Conservation (phyloP, 306 rosid species). For the Begonia peltatifolia region DNA sequence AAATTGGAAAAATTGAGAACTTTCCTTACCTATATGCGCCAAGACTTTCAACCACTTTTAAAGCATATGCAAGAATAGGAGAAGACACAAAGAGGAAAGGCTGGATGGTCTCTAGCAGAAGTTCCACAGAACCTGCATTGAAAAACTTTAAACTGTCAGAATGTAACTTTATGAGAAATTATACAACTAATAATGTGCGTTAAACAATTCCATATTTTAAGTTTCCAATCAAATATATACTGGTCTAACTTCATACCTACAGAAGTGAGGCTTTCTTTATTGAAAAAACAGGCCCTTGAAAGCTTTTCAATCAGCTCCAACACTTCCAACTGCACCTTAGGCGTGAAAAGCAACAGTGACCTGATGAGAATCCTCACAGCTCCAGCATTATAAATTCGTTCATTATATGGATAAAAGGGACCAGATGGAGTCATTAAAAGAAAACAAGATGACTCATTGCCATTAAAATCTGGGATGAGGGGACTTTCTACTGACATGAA, state of each 20-base stretch:
- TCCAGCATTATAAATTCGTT: conserved; percentile 74
- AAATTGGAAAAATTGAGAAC: conserved; percentile 9
- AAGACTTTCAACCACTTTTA: conserved; percentile 85
- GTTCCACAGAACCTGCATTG: conserved; percentile 82
- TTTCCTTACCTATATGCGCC: conserved; percentile 78
- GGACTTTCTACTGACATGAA: conserved; percentile 50
- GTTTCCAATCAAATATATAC: not conserved
- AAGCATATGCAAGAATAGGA: conserved; percentile 64
- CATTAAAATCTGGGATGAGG: conserved; percentile 25
- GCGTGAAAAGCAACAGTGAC: conserved; percentile 68
- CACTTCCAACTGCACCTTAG: conserved; percentile 77
- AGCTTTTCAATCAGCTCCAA: conserved; percentile 62
- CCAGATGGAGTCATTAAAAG: conserved; percentile 62
- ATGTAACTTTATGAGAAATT: conserved; percentile 1
- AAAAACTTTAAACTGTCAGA: not conserved
- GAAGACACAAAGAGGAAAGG: conserved; percentile 87
- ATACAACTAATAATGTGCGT: conserved; percentile 7
- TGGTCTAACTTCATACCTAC: conserved; percentile 41
- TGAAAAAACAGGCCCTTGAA: conserved; percentile 73
- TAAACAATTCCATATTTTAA: not conserved
- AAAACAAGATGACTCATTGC: conserved; percentile 35
- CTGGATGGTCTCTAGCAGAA: conserved; percentile 72
- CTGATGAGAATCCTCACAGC: conserved; percentile 73
- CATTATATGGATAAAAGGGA: conserved; percentile 58
- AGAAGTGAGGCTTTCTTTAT: conserved; percentile 86